These are phyloP conservation scores for Centella asiatica DNA, from an alignment of 129 eudicot genomes.

Conservation along the genomic window DNA sequence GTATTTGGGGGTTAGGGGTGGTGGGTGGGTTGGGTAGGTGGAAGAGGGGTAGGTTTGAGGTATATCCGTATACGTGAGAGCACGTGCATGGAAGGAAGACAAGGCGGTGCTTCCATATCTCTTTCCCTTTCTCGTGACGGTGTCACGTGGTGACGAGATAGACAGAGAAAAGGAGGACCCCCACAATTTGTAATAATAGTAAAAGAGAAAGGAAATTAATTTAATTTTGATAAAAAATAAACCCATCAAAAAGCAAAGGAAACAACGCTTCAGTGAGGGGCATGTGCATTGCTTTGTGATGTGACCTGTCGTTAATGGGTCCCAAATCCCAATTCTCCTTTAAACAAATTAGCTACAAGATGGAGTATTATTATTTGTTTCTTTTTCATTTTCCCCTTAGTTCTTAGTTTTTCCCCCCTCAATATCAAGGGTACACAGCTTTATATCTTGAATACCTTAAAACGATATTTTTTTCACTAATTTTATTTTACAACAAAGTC, in stretches of 20 bases:
- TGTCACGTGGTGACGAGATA: slow-evolving; percentile 13
- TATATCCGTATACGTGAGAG: slow-evolving; percentile 2
- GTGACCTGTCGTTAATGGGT: slow-evolving; percentile 20
- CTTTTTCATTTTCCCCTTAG: too few species aligned
- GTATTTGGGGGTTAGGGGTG: too few species aligned
- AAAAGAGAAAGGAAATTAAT: background rate
- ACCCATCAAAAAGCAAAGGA: slow-evolving; percentile 6
- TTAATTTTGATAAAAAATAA: too few species aligned
- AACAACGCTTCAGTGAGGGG: slow-evolving; percentile 7
- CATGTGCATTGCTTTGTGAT: slow-evolving; percentile 23
- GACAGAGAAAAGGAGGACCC: background rate
- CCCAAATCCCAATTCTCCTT: background rate
- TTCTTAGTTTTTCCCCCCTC: too few species aligned
- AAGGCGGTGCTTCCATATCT: slow-evolving; percentile 25
- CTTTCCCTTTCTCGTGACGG: slow-evolving; percentile 23
- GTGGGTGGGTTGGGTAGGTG: background rate
- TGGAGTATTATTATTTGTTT: too few species aligned
- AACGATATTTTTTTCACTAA: too few species aligned
- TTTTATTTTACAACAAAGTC: too few species aligned
- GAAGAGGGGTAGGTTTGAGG: too few species aligned
- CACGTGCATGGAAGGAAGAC: slow-evolving; percentile 13
- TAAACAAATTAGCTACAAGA: background rate
- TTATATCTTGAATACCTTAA: too few species aligned
- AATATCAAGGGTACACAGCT: too few species aligned
- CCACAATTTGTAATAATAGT: background rate